Evolutionary conservation across 2,329 filamentous ascomycete genomes (phyloP), one percentile per base, ranked within the genome.

Genomic region (Curvularia eragrostidis): DNA sequence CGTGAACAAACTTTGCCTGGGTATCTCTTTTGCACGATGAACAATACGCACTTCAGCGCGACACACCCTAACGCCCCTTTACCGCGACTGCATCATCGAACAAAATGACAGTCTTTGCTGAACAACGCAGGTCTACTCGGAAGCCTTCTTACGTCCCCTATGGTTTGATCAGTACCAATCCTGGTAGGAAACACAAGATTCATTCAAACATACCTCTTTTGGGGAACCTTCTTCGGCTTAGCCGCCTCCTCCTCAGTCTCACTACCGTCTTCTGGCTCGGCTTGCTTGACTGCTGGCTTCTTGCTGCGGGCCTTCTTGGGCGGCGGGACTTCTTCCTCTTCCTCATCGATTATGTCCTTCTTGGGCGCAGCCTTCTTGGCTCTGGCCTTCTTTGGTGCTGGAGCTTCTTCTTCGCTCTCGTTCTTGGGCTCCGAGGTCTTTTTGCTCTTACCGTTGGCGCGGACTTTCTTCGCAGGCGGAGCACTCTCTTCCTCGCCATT

Each of bases 291-390:
- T 36, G 60, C 62, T 3, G 63, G 60, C 61, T 77, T 77, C 64
- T 71, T 75, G 42, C 62, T 62, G 23, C 62, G 69, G 19, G 61
- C 54, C 64, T 78, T 78, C 61, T 74, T 73, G 3, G 69, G 64
- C 18, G 69, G 61, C 2, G 60, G 60, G 2, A 50, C 53, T 28
- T 62, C 56, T 24, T 60, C 50, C 3, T 57, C 53, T 7, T 54
- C 67, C 24, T 72, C 65, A 1, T 63, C 48, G 5, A 56, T 57
- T 2, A 51, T 53, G 15, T 58, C 48, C 18, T 61, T 52, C 44
- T 55, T 54, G 19, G 41, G 12, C 15, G 46, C 52, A 5, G 28
- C 55, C 51, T 61, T 62, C 48, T 59, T 62, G 19, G 48, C 48
- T 10, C 46, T 46, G n/a, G 32, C 30, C 62, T 79, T 79, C 63